phyloP scores from a whole-genome alignment of 2,329 filamentous ascomycete species.

The Trichoderma sp. region DNA sequence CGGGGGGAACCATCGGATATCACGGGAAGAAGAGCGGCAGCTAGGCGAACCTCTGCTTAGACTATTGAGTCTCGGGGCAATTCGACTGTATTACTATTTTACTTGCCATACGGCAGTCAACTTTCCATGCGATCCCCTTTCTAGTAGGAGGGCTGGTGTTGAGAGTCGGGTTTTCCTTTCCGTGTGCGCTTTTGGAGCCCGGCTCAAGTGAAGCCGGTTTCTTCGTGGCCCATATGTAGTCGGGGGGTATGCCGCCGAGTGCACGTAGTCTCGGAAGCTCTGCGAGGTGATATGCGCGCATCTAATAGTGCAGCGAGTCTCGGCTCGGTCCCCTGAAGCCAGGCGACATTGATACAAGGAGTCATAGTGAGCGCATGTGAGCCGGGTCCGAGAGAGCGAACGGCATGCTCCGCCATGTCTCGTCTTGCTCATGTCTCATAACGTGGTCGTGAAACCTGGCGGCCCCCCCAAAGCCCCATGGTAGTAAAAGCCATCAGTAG shows the following conservation, averaged over 20 bases:
- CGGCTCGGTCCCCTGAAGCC: not conserved
- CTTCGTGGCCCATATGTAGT: too few relatives aligned
- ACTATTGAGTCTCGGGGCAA: constrained; percentile 19
- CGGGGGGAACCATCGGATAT: constrained; percentile 4
- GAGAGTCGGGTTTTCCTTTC: not conserved
- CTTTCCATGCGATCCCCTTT: not conserved
- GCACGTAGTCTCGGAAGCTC: too few relatives aligned
- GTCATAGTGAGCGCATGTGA: not conserved
- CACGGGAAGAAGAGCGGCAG: constrained; percentile 10
- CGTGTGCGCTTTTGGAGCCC: not conserved
- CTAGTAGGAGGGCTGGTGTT: not conserved
- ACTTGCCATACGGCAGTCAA: not conserved
- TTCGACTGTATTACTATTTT: constrained; percentile 5
- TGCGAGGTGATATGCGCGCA: not conserved
- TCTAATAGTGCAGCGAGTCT: not conserved
- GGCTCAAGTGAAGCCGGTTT: not conserved
- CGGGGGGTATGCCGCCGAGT: too few relatives aligned
- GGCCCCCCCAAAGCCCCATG: too few relatives aligned
- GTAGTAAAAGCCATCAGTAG: not conserved
- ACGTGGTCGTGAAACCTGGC: too few relatives aligned
- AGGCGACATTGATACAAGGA: not conserved
- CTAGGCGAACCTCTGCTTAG: constrained; percentile 20
- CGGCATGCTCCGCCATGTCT: not conserved
- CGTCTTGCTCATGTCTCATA: not conserved
- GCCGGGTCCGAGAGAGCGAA: not conserved